Evolutionary conservation across 2,329 filamentous ascomycete genomes (phyloP), one percentile per base, ranked within the genome.

Genomic region (Macrophomina pseudophaseolina): DNA sequence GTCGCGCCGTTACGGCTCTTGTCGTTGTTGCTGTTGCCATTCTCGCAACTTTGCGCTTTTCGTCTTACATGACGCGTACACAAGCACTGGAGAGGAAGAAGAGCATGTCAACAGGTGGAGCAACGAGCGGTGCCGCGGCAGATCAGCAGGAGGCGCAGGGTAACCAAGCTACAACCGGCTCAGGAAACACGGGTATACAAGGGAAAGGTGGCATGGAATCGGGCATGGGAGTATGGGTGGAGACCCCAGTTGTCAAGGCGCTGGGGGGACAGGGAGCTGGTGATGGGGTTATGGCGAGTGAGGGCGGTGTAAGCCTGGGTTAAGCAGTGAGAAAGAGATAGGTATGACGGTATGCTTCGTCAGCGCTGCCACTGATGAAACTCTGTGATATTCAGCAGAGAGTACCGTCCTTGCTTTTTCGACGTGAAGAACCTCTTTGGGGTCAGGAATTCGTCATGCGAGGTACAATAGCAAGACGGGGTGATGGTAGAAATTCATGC

Each of bases 1-100:
- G 88, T 53, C 81, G 88, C n/a, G 87, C 88, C 1, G 87, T 88
- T 14, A 80, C 87, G 67, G 86, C 87, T 0, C 82, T 90, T 68
- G 86, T 75, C 5, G 72, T 80, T 14, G 78, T 80, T 1, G 81
- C 82, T 1, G 71, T 82, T 40, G 81, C 83, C 76, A 75, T 84
- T 7, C 74, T 84, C 18, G 74, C 76, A 1, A 75, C 75, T 11
- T 67, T 83, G 66, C 75, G 77, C 63, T 77, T 81, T 66, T 77
- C 76, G 51, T 79, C 75, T 46, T 80, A 79, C 59, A 74, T 78
- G 38, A 72, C 74, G 52, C 78, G 80, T 51, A 76, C 79, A 46
- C 71, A 76, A 54, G 76, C 79, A 66, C 72, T 79, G 59, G 77
- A 80, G 66, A 76, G 74, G 68, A 81, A 80, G 72, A 74, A 76